Evolutionary conservation across 208 protist species (phyloP).

Genomic region (Trypanosoma caninum): DNA sequence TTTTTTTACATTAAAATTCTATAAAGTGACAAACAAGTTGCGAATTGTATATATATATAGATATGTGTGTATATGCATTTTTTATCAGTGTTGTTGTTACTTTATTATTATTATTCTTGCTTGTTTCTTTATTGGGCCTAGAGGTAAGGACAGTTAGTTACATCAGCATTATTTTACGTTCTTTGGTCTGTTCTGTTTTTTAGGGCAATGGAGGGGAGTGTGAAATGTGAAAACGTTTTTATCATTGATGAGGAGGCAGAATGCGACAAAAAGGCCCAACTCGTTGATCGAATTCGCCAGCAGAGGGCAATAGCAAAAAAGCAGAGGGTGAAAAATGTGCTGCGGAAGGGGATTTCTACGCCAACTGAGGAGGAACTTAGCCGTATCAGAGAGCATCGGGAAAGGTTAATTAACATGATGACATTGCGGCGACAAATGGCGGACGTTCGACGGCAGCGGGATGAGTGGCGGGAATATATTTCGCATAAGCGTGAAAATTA

Average conservation of each 20-base stretch:
- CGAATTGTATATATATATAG: too few species aligned
- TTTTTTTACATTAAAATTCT: background rate
- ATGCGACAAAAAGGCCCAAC: background rate
- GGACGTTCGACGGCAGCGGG: slow-evolving; percentile 2
- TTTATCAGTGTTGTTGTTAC: too few species aligned
- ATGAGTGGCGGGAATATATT: slow-evolving; percentile 11
- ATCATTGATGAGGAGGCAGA: background rate
- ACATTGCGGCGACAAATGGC: slow-evolving; percentile 3
- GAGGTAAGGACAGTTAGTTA: too few species aligned
- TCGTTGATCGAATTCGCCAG: slow-evolving; percentile 14
- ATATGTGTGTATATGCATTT: too few species aligned
- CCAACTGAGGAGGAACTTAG: slow-evolving; percentile 11
- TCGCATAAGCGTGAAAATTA: slow-evolving; percentile 10
- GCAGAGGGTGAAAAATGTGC: slow-evolving; percentile 15
- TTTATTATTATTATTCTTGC: too few species aligned
- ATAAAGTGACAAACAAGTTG: too few species aligned
- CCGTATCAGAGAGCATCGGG: background rate
- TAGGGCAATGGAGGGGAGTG: too few species aligned
- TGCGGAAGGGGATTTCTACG: slow-evolving; percentile 9
- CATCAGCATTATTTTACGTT: too few species aligned
- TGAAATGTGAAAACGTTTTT: background rate
- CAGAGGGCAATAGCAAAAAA: slow-evolving; percentile 6
- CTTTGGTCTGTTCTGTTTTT: too few species aligned
- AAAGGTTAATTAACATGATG: background rate
- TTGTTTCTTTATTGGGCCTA: too few species aligned